These are phyloP conservation scores for Penicillium fuscoglaucum DNA, from an alignment of 2,329 filamentous ascomycete genomes.

Conservation along the genomic window DNA sequence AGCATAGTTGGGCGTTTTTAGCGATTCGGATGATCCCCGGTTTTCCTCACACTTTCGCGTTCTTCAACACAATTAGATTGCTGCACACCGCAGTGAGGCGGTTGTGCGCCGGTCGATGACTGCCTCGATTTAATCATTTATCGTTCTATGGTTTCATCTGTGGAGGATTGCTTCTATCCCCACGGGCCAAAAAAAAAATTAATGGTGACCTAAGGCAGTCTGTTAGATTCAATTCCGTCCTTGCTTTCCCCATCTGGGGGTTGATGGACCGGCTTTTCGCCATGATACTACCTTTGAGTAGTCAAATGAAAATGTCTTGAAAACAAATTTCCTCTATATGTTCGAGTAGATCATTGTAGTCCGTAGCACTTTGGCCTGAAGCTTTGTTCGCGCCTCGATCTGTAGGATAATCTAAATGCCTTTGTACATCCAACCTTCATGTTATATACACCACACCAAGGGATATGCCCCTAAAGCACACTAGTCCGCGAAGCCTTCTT, in stretches of 20 bases:
- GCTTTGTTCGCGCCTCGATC: neutral
- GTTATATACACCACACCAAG: neutral
- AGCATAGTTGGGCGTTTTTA: constrained; percentile 49
- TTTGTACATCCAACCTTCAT: neutral
- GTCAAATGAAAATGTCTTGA: constrained; percentile 11
- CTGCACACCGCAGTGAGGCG: constrained; percentile 44
- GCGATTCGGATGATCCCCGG: constrained; percentile 38
- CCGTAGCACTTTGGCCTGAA: neutral
- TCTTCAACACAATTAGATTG: constrained; percentile 42
- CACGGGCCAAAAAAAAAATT: constrained; percentile 28
- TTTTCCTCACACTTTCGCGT: constrained; percentile 26
- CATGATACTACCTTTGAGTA: constrained; percentile 19
- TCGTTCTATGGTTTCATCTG: constrained; percentile 23
- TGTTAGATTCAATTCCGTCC: constrained; percentile 18
- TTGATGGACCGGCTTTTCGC: constrained; percentile 17
- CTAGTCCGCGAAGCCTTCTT: constrained; percentile 26
- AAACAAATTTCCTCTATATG: neutral
- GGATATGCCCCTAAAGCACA: constrained; percentile 20
- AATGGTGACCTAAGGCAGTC: constrained; percentile 11
- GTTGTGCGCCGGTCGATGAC: constrained; percentile 46
- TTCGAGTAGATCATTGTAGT: neutral
- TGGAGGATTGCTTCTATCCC: constrained; percentile 6
- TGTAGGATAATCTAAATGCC: neutral
- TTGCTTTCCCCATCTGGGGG: constrained; percentile 10
- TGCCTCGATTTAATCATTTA: constrained; percentile 41